Base-by-base conservation (phyloP, 768 basidiomycete genomes). In the Lactarius akahatsu region DNA sequence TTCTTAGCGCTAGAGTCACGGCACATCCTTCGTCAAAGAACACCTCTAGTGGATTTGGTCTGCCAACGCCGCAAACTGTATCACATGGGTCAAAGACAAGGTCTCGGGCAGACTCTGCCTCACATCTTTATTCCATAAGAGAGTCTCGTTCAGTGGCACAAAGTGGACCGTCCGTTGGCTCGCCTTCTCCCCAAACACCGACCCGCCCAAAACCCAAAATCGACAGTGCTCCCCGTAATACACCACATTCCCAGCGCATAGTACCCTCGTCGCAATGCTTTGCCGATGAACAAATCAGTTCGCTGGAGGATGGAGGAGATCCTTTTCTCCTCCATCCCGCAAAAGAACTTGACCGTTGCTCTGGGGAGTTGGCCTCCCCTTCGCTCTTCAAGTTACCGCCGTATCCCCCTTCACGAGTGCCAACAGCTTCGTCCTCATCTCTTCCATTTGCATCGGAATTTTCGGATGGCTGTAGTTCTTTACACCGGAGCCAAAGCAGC, bases 191-290 rank as follows among this genome's bases (percentile, higher is more conserved):
- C 26, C 62, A 43, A 40, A 67, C 66, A 10, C 66, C 66, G 3
- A 38, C 66, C 34, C 58, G 62, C 30, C 23, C 66, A 32, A 67
- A 55, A 43, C 18, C 36, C 32, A 59, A 38, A 40, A 4, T 26
- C 15, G 2, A 57, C 38, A 4, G 36, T 59, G 2, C 40, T 13
- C n/a, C 26, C 47, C 66, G 52, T 20, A 60, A 52, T 55, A 67
- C 66, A 2, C 66, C 66, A 10, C 52, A 67, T 5, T 63, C 66
- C n/a, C 66, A 67, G 54, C 62, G 66, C 34, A 63, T 67, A 18
- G 66, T 67, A 28, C 66, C 66, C 20, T 67, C 66, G 7, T 67
- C 66, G 8, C 66, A 67, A 54, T 67, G 57, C 57, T 63, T 62
- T n/a, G 54, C 54, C 8, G 66, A 67, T 50, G 62, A 67, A 45